Base-by-base conservation (phyloP, 768 basidiomycete genomes). In the Suillus fuscotomentosus region DNA sequence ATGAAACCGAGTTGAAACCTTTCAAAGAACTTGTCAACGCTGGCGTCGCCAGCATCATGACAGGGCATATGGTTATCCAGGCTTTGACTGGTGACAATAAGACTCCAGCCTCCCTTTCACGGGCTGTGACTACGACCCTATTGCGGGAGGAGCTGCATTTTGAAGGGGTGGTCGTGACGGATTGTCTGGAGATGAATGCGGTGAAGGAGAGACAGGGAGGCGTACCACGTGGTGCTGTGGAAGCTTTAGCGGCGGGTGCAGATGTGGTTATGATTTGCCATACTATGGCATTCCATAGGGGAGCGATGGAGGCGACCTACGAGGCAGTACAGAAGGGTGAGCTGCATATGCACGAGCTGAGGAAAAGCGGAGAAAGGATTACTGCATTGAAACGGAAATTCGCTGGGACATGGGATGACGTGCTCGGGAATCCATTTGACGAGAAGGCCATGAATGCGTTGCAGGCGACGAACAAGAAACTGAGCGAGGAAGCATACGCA, bases 181-280 rank as follows among this genome's bases (percentile, higher is more conserved):
- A 91, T 70, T 91, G 90, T 69, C 75, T 91, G 27, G 89, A 91
- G 75, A 91, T 92, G 90, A 87, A 87, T 56, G 89, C 90, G 13
- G 83, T 91, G 17, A 75, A 59, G 57, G 57, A 59, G 41, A 59
- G 57, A 6, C 74, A 78, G 60, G 82, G 81, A 6, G 86, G 86
- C 7, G 76, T 81, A 3, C 80, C 82, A 62, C 79, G 78, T 47
- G 88, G 87, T 6, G 86, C 88, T 0, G 81, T 89, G 20, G 71
- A 79, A 64, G 83, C 85, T 5, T 70, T 91, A 50, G 76, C 78
- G 56, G 89, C 90, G 0, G 89, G 89, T 4, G 86, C 86, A 17
- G 90, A 91, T 63, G 75, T 91, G n/a, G 87, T 78, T 4, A 91
- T 91, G 90, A 84, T 89, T 48, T 91, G 89, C 66, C 90, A 91